These are phyloP conservation scores for Tolypocladium endophyticum DNA, from an alignment of 2,329 filamentous ascomycete genomes.

Conservation along the genomic window DNA sequence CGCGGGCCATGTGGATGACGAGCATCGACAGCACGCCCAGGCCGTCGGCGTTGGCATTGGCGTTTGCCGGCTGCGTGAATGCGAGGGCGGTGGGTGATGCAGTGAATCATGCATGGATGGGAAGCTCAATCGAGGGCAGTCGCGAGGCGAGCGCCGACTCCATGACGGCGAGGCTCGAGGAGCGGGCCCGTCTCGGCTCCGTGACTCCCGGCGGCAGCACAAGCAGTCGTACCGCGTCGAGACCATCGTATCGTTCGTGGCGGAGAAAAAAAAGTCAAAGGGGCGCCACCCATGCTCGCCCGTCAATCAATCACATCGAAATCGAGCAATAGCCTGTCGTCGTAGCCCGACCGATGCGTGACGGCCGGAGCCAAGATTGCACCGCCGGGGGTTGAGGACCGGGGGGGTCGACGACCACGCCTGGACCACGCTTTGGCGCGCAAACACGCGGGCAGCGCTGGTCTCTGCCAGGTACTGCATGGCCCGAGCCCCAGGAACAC, in stretches of 20 bases:
- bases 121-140: neutral
- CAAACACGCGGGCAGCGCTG: neutral
- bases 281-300: neutral
- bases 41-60: neutral
- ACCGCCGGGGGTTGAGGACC: neutral
- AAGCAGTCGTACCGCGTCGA: neutral
- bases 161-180: neutral
- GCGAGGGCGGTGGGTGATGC: neutral
- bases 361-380: neutral
- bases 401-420: neutral
- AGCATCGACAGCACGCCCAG: neutral
- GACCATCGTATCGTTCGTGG: neutral
- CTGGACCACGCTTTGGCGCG: neutral
- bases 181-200: neutral
- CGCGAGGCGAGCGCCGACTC: neutral
- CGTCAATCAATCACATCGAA: neutral
- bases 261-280: neutral
- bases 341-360: neutral
- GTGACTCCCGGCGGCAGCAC: neutral
- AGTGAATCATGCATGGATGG: neutral
- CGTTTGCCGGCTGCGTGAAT: neutral
- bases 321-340: neutral
- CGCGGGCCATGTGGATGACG: constrained; percentile 6
- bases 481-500: neutral
- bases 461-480: neutral